Base-by-base conservation (phyloP, 164 flowering plant genomes). In the Tetracentron sinense region DNA sequence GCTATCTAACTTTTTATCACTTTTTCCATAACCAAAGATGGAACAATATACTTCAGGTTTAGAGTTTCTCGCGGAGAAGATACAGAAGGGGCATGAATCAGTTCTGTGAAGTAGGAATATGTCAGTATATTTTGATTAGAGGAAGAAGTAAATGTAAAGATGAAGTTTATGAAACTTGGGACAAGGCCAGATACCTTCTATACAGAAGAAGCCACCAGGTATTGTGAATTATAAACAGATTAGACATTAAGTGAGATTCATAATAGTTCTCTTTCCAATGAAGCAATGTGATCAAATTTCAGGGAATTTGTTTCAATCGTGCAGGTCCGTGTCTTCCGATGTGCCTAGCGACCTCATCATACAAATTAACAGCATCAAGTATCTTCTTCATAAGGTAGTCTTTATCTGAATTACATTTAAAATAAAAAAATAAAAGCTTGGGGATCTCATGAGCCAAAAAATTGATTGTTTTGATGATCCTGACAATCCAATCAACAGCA, bases 141-240 rank as follows among this genome's bases (percentile, higher is more conserved):
- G 49, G 57, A 64, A 58, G 25, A 51, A 70, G 35, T 30, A 46
- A 50, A 64, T 44, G 22, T 28, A 57, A 73, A 71, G 60, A 93
- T 93, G 98, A 93, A 93, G 89, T 90, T 82, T 63, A 93, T 93
- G 98, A 93, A 86, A 82, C 63, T 93, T 49, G 97, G 98, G 49
- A 82, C 84, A 27, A 76, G 80, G 60, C 91, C 90, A 38, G 97
- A 93, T 60, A 87, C 88, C 46, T 93, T 90, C 74, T 87, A 77
- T 61, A 86, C 95, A 16, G 88, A 81, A 72, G 86, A 89, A 56
- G 88, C 92, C 14, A 83, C 80, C 65, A 84, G 98, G 97, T 88
- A 77, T n/a, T 7, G n/a, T 8, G 42, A 20, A 51, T 57, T 30
- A 0, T 30, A 42, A 27, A 33, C 1, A 19, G 22, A 8, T 33